Base-by-base conservation (phyloP, 1,284 basidiomycete species). In the Leccinum angustisporum region DNA sequence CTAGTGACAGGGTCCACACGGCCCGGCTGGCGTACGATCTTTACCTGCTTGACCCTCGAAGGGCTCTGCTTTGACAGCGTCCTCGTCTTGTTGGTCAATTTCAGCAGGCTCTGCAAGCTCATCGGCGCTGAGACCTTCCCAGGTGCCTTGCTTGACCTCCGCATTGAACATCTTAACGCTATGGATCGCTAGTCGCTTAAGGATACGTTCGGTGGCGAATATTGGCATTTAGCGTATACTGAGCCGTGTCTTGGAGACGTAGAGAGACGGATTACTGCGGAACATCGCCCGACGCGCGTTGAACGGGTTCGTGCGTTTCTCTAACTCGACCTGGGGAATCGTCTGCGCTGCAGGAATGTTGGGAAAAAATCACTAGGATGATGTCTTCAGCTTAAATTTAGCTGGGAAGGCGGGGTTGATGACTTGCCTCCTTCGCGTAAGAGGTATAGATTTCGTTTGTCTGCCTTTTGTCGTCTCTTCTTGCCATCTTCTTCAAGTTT, bases 381-480 rank as follows among this genome's bases (percentile, higher is more conserved):
- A 48, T 48, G n/a, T 48, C 18, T 48, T 18, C 48, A 3, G 48
- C 31, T 46, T 38, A 43, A 31, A 9, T 34, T 43, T 58, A 36
- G 25, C 13, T 31, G 18, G 21, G 30, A 54, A 53, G 43, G 18
- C 11, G 60, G 25, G 36, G 61, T 56, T 40, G 51, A 33, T 21
- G 43, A 30, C 86, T 68, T 69, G 92, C 94, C 92, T 79, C 95
- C 97, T 84, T 99, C 97, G 25, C 94, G 87, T 70, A 99, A 85
- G 58, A 99, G 85, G 76, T 98, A 98, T 68, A 97, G 87, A 75
- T 98, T 98, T 21, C 97, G 86, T 77, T 97, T 97, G 77, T 99
- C 97, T 1, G 90, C 89, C 76, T 96, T 96, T 75, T 95, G 89
- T 57, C 95, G 83, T 59, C 85, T 83, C 68, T 87, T 86, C 70